Evolutionary conservation across 805 yeast genomes (phyloP).

Genomic region (Scheffersomyces lignosus): DNA sequence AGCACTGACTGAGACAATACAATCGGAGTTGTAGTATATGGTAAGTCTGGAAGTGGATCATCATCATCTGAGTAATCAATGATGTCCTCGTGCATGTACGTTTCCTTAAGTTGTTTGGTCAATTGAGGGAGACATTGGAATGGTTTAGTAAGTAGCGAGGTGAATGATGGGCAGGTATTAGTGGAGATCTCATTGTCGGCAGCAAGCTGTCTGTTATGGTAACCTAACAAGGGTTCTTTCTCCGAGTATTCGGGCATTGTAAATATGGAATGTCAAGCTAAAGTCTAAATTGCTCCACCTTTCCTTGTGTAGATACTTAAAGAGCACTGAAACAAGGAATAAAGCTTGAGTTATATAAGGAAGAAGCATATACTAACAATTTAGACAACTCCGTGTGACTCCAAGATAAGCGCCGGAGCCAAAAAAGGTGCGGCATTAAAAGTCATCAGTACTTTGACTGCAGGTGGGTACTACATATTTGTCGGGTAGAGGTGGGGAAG

Average conservation of each 20-base stretch:
- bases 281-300: no score
- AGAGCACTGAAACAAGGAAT: no score
- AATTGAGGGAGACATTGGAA: conserved; percentile 25
- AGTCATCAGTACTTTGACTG: no score
- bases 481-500: no score
- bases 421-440: no score
- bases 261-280: not conserved
- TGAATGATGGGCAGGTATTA: conserved; percentile 16
- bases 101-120: conserved; percentile 2
- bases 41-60: conserved; percentile 26
- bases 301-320: no score
- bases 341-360: no score
- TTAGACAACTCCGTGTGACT: no score
- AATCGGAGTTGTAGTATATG: conserved; percentile 13
- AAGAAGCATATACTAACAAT: no score
- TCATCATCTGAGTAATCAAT: conserved; percentile 16
- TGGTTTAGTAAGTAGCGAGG: conserved; percentile 18
- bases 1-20: conserved; percentile 1
- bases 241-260: conserved; percentile 7
- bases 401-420: no score
- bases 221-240: conserved; percentile 13
- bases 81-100: not conserved
- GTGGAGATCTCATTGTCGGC: conserved; percentile 18
- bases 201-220: conserved; percentile 1
- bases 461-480: no score